Evolutionary conservation across 257 asterid genomes (phyloP).

Genomic region (Thymus quinquecostatus): DNA sequence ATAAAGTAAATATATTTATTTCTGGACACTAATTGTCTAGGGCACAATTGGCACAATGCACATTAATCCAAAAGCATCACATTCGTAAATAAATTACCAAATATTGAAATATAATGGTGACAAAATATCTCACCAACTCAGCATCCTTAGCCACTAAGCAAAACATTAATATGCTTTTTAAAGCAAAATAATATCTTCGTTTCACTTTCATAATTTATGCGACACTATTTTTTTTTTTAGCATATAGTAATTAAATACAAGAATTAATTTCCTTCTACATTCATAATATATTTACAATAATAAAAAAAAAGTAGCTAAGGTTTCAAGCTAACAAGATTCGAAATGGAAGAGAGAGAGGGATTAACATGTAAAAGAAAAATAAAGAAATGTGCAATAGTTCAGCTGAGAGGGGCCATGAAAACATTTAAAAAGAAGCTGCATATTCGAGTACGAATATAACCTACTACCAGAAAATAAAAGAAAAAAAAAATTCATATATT

Average conservation of each 20-base stretch:
- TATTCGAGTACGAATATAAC: slow-evolving; percentile 39
- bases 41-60: slow-evolving; percentile 17
- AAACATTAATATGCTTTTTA: slow-evolving; percentile 28
- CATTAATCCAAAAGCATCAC: slow-evolving; percentile 7
- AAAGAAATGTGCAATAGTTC: slow-evolving; percentile 24
- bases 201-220: slow-evolving; percentile 23
- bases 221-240: background rate
- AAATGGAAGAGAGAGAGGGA: background rate
- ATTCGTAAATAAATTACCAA: slow-evolving; percentile 9
- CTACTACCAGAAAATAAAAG: slow-evolving; percentile 27
- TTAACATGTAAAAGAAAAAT: slow-evolving; percentile 20
- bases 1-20: background rate
- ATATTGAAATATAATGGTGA: background rate
- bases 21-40: background rate
- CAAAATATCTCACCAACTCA: slow-evolving; percentile 45
- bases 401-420: slow-evolving; percentile 18
- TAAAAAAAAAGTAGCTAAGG: background rate
- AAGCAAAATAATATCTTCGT: slow-evolving; percentile 15
- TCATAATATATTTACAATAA: too few species aligned
- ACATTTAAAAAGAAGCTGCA: slow-evolving; percentile 28
- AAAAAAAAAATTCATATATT: background rate
- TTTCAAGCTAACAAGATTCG: background rate
- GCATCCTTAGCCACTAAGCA: slow-evolving; percentile 49
- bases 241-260: background rate
- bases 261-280: too few species aligned